phyloP scores from a whole-genome alignment of 2,329 filamentous ascomycete genomes.

The Alternaria infectoria region DNA sequence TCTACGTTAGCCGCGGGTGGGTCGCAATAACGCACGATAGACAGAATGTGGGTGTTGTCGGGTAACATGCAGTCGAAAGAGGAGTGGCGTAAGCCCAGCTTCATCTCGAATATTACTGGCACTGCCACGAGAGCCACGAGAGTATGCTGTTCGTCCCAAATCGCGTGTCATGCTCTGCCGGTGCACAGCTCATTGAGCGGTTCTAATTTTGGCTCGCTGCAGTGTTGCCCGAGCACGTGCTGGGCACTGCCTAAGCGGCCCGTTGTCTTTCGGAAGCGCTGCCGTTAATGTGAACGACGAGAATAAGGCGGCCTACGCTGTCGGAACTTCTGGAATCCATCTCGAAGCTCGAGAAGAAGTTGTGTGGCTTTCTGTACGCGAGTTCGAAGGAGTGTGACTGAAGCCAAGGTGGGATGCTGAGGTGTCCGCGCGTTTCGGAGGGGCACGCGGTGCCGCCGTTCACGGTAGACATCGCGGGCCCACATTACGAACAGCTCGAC shows the following conservation, averaged over 20 bases:
- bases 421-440: slow-evolving; percentile 10
- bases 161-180: slow-evolving; percentile 21
- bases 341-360: slow-evolving; percentile 15
- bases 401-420: slow-evolving; percentile 1
- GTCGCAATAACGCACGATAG: slow-evolving; percentile 26
- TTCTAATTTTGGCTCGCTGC: slow-evolving; percentile 24
- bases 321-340: slow-evolving; percentile 22
- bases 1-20: slow-evolving; percentile 21
- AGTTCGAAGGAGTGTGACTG: slow-evolving; percentile 8
- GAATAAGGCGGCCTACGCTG: slow-evolving; percentile 15
- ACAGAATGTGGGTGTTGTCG: slow-evolving; percentile 22
- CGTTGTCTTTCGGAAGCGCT: slow-evolving; percentile 23
- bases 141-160: slow-evolving; percentile 12
- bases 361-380: not conserved
- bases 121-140: slow-evolving; percentile 30
- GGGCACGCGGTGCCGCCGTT: slow-evolving; percentile 5
- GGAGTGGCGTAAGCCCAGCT: slow-evolving; percentile 26
- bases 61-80: slow-evolving; percentile 25
- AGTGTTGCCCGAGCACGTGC: slow-evolving; percentile 28
- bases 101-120: slow-evolving; percentile 30
- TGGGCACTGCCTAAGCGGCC: slow-evolving; percentile 8
- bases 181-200: slow-evolving; percentile 15
- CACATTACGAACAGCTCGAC: slow-evolving; percentile 1
- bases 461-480: slow-evolving; percentile 3
- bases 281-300: slow-evolving; percentile 21